Base-by-base conservation (phyloP, 2,329 filamentous ascomycete species). In the Fusarium luffae region DNA sequence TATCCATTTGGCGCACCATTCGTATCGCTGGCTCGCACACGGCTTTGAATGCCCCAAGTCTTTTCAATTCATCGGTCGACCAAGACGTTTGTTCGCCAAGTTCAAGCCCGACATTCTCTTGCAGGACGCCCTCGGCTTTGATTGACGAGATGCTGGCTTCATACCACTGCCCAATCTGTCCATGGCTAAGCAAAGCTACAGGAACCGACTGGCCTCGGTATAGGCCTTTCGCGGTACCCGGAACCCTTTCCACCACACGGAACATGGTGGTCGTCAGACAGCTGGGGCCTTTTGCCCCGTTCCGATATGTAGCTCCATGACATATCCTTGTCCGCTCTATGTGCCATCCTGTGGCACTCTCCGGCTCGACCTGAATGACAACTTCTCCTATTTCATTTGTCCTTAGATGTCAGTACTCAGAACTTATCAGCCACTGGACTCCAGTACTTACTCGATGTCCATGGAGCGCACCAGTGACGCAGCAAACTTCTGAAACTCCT, bases 1-100 rank as follows among this genome's bases (percentile, higher is more conserved):
- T 41, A 54, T 80, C 78, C 76, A 80, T 78, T n/a, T 71, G 63
- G 2, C 66, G 55, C 13, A 80, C 60, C 74, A 80, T 78, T 4
- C 58, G 65, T 8, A 80, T 37, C 0, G 75, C 77, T 4, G 76
- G 74, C 14, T 68, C 63, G 43, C 74, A 78, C 7, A 81, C 63
- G 13, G 72, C 68, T 19, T 69, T 66, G 19, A 79, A 69, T 1
- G 72, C 50, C 4, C 71, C 73, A 7, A 74, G 62, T 0, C 51
- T 34, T 18, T 72, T 58, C 13, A 79, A 55, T 21, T 66, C 30
- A 1, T 77, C 65, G 8, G 52, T 41, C 7, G 61, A 71, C 78
- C 77, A 80, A 3, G 27, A 32, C 5, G 72, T 58, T 37, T 47
- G 66, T 11, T 76, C 66, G 3, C 78, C 79, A 30, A 77, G 67